These are phyloP conservation scores for Hebeloma cylindrosporum DNA, from an alignment of 768 basidiomycete genomes.

Conservation along the genomic window DNA sequence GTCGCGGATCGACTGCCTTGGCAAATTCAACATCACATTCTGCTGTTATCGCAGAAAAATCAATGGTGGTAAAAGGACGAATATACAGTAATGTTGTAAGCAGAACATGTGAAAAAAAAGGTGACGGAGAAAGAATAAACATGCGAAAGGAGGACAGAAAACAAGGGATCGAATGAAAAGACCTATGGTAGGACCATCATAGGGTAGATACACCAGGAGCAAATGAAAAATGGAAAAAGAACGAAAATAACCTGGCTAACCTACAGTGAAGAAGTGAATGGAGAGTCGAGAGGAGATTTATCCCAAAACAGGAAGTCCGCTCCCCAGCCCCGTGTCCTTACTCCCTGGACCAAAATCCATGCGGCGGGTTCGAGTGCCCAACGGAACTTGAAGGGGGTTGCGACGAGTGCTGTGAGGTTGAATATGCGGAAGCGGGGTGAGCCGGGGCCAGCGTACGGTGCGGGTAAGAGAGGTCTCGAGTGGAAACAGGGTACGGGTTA, in stretches of 20 bases:
- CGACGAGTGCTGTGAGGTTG: constrained; percentile 21
- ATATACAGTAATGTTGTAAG: too few species aligned
- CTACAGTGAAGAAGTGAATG: too few species aligned
- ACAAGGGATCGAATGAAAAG: too few species aligned
- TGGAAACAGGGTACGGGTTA: constrained; percentile 16
- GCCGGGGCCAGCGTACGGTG: constrained; percentile 29
- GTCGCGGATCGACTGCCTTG: too few species aligned
- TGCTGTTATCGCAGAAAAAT: too few species aligned
- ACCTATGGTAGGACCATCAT: too few species aligned
- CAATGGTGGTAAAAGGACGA: too few species aligned
- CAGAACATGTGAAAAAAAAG: constrained; percentile 6
- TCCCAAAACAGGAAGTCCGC: neutral
- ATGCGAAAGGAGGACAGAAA: constrained; percentile 4
- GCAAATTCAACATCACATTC: too few species aligned
- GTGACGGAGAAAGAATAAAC: constrained; percentile 2
- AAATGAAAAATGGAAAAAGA: constrained; percentile 14
- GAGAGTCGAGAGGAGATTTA: too few species aligned
- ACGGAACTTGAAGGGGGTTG: constrained; percentile 23
- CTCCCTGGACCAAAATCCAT: constrained; percentile 26
- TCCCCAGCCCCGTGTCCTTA: constrained; percentile 3
- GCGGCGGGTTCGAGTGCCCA: constrained; percentile 16
- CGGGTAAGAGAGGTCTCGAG: constrained; percentile 24
- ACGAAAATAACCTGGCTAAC: constrained; percentile 4
- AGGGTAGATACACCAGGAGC: too few species aligned
- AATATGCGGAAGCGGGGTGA: constrained; percentile 26